Base-by-base conservation (phyloP, 2,329 filamentous ascomycete genomes). In the Pseudogymnoascus sp. region DNA sequence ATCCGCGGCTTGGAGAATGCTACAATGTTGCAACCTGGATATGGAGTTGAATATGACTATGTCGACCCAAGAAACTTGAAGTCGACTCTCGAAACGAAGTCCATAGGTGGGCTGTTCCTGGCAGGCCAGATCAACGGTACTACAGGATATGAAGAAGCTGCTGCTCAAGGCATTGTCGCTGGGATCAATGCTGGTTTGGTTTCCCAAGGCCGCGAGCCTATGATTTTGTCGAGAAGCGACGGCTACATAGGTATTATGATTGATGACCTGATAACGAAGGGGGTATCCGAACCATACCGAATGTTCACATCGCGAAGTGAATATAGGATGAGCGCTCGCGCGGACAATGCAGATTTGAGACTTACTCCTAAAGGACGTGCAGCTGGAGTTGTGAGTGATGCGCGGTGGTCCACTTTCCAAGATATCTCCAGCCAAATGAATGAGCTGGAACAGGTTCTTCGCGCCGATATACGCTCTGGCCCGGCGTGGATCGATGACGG, bases 161-260 rank as follows among this genome's bases (percentile, higher is more conserved):
- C 94, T 0, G 93, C 90, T 0, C 94, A 99, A 74, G 94, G 94
- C 8, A 81, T 99, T 54, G 78, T 99, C 12, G 94, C 94, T 0
- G 94, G 94, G 33, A 92, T 93, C 69, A 99, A 99, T 70, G 94
- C 94, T 1, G 94, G 93, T 2, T 82, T 94, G n/a, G 82, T 86
- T 1, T 85, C 92, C 0, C 81, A 84, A 63, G 82, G 83, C 1
- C 84, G 88, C 62, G 73, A 79, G 1, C 81, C 86, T 0, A 79
- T 95, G 63, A 83, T 83, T 0, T 77, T 99, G 30, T 86, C 86
- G 6, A 83, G 94, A 65, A 87, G 89, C 1, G 93, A 99, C 73
- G 92, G 91, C 11, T 99, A 97, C 74, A 97, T 99, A 70, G 94
- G 94, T 67, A 89, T 99, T 76, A 96, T 99, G 92, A 92, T 99